Evolutionary conservation across 2,329 filamentous ascomycete genomes (phyloP).

Genomic region (Hypoxylon sp.): DNA sequence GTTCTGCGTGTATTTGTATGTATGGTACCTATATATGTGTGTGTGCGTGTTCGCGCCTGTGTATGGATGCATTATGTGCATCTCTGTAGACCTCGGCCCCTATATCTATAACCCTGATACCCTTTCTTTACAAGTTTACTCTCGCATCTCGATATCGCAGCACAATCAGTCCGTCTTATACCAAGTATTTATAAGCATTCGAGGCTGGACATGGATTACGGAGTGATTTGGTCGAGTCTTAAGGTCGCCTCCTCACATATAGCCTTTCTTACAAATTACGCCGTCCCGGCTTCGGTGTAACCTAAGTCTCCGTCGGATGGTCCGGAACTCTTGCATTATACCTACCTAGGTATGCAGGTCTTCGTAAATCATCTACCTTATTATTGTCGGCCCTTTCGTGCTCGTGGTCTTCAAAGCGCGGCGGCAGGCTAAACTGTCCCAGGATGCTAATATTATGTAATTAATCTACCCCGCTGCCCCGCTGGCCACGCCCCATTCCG

Average conservation of each 20-base stretch:
- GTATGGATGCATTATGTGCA: not conserved
- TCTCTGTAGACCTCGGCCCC: not conserved
- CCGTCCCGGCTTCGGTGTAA: not conserved
- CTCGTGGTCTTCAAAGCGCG: too few relatives aligned
- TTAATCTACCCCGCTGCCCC: too few relatives aligned
- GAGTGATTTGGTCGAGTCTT: not conserved
- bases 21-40: not conserved
- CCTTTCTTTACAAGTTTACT: not conserved
- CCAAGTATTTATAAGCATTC: not conserved
- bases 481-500: too few relatives aligned
- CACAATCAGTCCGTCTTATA: not conserved
- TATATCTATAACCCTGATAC: not conserved
- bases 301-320: not conserved
- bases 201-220: not conserved
- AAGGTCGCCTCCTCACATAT: not conserved
- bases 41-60: not conserved
- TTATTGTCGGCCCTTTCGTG: too few relatives aligned
- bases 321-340: too few relatives aligned
- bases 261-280: not conserved
- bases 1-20: too few relatives aligned
- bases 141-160: not conserved
- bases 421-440: too few relatives aligned
- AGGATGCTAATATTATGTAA: too few relatives aligned
- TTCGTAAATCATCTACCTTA: too few relatives aligned
- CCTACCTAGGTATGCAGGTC: too few relatives aligned